Evolutionary conservation across 768 basidiomycete species (phyloP).

Genomic region (Chiua virens): DNA sequence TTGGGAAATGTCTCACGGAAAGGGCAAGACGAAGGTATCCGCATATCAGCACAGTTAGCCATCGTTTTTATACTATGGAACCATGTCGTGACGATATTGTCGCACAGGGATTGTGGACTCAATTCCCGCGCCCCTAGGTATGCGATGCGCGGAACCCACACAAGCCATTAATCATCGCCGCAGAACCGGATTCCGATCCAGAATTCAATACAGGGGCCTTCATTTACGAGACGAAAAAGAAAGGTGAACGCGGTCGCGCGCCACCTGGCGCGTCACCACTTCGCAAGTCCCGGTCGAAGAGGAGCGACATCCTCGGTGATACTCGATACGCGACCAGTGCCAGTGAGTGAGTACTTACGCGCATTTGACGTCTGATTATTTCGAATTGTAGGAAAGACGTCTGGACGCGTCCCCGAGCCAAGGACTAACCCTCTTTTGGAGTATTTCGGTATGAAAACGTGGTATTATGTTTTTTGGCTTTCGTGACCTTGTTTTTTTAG

Average conservation of each 20-base stretch:
- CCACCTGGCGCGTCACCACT: constrained; percentile 11
- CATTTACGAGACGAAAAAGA: constrained; percentile 28
- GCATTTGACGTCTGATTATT: not conserved
- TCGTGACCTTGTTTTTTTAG: constrained; percentile 21
- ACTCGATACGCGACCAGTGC: constrained; percentile 3
- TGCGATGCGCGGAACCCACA: not conserved
- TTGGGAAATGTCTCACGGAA: constrained; percentile 24
- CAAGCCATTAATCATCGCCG: too few relatives aligned
- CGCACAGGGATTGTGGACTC: constrained; percentile 26
- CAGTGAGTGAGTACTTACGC: constrained; percentile 8
- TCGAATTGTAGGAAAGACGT: not conserved
- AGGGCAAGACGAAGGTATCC: constrained; percentile 10
- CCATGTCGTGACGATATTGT: not conserved
- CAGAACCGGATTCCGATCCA: constrained; percentile 35
- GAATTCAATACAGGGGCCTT: constrained; percentile 33
- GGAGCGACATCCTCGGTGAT: constrained; percentile 4
- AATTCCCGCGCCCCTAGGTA: constrained; percentile 38
- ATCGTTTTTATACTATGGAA: not conserved
- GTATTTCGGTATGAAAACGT: constrained; percentile 45
- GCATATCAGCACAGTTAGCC: constrained; percentile 23
- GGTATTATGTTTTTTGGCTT: not conserved
- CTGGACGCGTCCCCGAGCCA: not conserved
- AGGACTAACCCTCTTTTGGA: constrained; percentile 44
- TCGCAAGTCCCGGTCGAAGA: constrained; percentile 18
- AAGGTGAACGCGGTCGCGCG: constrained; percentile 17